Evolutionary conservation across 2,329 filamentous ascomycete genomes (phyloP), one percentile per base, ranked within the genome.

Genomic region (Penicillium sp.): DNA sequence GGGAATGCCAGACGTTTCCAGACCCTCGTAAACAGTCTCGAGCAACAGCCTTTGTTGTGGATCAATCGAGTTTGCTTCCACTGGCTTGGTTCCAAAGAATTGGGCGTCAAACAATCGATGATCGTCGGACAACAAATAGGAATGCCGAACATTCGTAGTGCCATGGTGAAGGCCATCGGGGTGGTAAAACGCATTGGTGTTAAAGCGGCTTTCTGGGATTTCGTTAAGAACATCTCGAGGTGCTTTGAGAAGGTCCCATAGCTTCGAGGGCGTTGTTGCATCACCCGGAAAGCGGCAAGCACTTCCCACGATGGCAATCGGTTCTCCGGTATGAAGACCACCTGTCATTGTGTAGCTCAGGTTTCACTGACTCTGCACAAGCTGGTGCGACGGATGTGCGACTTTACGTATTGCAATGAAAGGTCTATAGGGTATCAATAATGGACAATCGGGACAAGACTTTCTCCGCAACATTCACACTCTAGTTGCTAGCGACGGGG

Each of bases 61-160:
- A 41, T 70, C 68, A 38, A 70, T 70, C 2, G 64, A 63, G 23
- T 66, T 79, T 4, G 68, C 68, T 56, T 70, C 68, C 9, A 65
- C 55, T 17, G 61, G 66, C 23, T 67, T 67, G 9, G 67, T 67
- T 25, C 63, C 65, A 43, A 70, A 70, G 55, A 70, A 70, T 6
- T 64, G 61, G 10, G 65, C 65, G 44, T 70, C 68, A 39, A 70
- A 70, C 27, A 62, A 41, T 19, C 62, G 61, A 47, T 64, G 55
- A 38, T 69, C 64, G 21, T 69, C 63, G 3, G 60, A 61, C 15
- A 70, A 57, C 2, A 68, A 48, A 49, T 70, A 70, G 3, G 67
- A 66, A 31, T 68, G 60, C 9, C 60, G 61, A 10, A 66, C 65
- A 29, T 68, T 68, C n/a, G 61, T 66, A 12, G 65, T 68, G 12